Conservation (phyloP, 2,329 filamentous ascomycete genomes). For the Alternaria burnsii region DNA sequence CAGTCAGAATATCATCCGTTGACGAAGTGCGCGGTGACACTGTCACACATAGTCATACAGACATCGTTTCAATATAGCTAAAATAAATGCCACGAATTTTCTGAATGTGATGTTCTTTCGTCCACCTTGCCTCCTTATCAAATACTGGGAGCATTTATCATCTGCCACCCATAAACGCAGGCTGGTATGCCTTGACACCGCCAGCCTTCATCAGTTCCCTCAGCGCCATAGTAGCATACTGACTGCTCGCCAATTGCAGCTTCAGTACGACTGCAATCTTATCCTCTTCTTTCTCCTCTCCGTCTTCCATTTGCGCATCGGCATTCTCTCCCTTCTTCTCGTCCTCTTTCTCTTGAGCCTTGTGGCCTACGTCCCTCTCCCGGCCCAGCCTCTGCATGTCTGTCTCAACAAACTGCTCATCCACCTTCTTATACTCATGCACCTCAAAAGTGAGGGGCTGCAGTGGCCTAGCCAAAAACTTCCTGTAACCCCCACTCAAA, state of each 20-base stretch:
- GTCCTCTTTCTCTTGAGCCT: constrained; percentile 31
- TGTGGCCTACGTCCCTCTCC: constrained; percentile 57
- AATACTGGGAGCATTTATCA: neutral
- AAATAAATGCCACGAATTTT: no score
- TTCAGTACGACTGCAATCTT: constrained; percentile 76
- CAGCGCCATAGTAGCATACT: constrained; percentile 85
- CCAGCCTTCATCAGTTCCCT: constrained; percentile 78
- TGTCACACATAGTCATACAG: neutral
- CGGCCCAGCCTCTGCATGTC: constrained; percentile 75
- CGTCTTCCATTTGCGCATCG: constrained; percentile 27
- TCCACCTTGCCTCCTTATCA: neutral
- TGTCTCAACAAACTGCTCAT: constrained; percentile 87
- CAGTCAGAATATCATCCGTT: neutral
- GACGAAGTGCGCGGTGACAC: neutral
- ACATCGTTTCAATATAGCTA: neutral
- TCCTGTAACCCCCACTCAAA: constrained; percentile 87
- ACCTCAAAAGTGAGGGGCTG: constrained; percentile 72
- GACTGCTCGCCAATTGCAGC: constrained; percentile 78
- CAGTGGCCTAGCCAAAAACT: constrained; percentile 77
- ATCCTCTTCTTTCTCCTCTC: constrained; percentile 37
- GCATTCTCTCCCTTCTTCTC: constrained; percentile 21
- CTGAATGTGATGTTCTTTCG: no score
- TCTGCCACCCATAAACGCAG: constrained; percentile 65
- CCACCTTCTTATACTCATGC: constrained; percentile 71
- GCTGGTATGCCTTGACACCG: constrained; percentile 68